A percentile compares a stretch with the other conserved stretches of the same genome.
These are phyloP conservation scores for Trichosporon sp. DNA, from an alignment of 1,284 basidiomycete species.

Conservation along the genomic window DNA sequence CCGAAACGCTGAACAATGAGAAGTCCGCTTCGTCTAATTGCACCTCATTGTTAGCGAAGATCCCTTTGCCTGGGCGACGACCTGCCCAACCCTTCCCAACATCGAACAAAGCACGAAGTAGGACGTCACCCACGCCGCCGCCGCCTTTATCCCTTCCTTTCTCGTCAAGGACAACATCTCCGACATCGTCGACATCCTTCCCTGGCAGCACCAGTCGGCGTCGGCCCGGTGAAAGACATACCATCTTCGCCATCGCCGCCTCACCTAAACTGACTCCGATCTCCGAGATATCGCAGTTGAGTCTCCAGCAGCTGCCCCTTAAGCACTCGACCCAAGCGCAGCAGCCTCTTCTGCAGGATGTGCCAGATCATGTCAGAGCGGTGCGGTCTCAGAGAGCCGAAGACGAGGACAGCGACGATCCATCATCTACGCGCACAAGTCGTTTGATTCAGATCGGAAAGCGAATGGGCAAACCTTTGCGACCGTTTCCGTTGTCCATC, in stretches of 20 bases:
- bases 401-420: neutral
- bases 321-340: neutral
- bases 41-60: neutral
- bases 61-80: neutral
- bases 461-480: no score
- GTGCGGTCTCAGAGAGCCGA: neutral
- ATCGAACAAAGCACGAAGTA: neutral
- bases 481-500: no score
- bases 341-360: neutral
- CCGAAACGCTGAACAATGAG: neutral
- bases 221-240: neutral
- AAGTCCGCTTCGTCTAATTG: neutral
- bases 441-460: neutral
- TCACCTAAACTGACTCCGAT: neutral
- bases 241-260: neutral
- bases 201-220: neutral
- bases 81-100: neutral
- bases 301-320: neutral
- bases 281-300: neutral
- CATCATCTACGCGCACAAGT: neutral
- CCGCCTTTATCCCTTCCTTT: neutral
- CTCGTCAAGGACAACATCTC: neutral
- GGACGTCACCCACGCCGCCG: neutral
- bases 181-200: neutral
- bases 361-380: neutral